Evolutionary conservation across 2,329 filamentous ascomycete species (phyloP).

Genomic region (Elsinoe ampelina): DNA sequence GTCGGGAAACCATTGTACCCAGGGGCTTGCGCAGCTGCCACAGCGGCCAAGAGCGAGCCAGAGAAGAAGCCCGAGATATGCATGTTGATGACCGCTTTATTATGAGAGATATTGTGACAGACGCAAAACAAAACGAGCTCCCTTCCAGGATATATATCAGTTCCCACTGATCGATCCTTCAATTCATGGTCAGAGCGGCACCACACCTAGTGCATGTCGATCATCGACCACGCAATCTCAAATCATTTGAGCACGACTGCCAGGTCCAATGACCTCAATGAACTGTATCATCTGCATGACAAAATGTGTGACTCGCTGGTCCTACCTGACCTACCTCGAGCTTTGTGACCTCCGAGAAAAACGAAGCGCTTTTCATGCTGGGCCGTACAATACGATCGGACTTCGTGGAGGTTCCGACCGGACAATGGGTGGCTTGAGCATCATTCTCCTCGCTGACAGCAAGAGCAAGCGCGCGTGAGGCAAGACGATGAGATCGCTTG

Average conservation of each 20-base stretch:
- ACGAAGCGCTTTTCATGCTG: too few relatives aligned
- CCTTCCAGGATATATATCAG: background rate
- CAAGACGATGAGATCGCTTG: too few relatives aligned
- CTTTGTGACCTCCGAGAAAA: too few relatives aligned
- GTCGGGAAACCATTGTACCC: conserved; percentile 13
- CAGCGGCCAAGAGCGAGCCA: background rate
- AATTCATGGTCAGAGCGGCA: background rate
- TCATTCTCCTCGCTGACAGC: too few relatives aligned
- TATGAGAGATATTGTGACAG: background rate
- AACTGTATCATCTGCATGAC: too few relatives aligned
- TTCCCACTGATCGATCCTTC: background rate
- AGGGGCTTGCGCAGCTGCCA: conserved; percentile 7
- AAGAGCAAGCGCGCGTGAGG: too few relatives aligned
- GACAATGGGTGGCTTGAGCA: too few relatives aligned
- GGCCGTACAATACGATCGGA: too few relatives aligned
- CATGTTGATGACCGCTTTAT: background rate
- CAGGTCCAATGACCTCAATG: background rate
- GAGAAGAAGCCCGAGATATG: background rate
- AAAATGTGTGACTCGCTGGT: too few relatives aligned
- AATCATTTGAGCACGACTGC: background rate
- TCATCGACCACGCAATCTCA: conserved; percentile 6
- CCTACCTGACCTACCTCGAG: too few relatives aligned
- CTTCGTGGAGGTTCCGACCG: too few relatives aligned
- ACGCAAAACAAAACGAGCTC: background rate
- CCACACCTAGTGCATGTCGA: conserved; percentile 1